Evolutionary conservation across 2,329 filamentous ascomycete genomes (phyloP).

Genomic region (Trichoderma koningii): DNA sequence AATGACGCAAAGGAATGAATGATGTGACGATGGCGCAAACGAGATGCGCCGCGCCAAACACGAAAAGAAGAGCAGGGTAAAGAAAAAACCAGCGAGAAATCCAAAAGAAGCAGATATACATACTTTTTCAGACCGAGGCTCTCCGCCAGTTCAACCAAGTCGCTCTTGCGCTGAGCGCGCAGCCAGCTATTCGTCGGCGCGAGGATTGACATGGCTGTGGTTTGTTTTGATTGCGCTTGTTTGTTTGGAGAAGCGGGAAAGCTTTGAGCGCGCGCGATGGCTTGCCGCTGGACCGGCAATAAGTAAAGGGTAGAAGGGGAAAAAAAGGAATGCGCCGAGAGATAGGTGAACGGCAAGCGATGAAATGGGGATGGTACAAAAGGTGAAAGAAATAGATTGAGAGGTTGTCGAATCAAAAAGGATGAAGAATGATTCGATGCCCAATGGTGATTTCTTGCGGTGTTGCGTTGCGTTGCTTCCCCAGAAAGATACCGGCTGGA

Average conservation of each 20-base stretch:
- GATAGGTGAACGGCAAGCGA: not conserved
- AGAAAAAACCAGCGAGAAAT: too few species aligned
- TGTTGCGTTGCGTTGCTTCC: slow-evolving; percentile 20
- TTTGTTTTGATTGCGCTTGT: not conserved
- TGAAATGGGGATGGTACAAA: not conserved
- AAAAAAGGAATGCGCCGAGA: not conserved
- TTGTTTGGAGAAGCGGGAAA: not conserved
- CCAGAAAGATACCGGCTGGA: not conserved
- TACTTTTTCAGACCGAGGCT: slow-evolving; percentile 72
- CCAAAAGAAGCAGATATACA: slow-evolving; percentile 44
- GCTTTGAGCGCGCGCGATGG: slow-evolving; percentile 4
- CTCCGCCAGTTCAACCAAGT: slow-evolving; percentile 74
- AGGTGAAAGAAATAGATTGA: not conserved
- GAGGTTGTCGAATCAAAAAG: slow-evolving; percentile 14
- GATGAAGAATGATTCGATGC: slow-evolving; percentile 12
- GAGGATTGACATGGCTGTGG: slow-evolving; percentile 33
- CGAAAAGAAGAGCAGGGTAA: not conserved
- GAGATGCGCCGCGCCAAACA: not conserved
- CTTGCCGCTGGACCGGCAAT: slow-evolving; percentile 1
- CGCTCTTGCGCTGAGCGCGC: slow-evolving; percentile 77
- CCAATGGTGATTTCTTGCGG: slow-evolving; percentile 20
- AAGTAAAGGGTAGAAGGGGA: not conserved
- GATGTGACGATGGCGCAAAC: not conserved
- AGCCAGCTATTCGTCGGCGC: slow-evolving; percentile 66
- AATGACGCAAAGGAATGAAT: slow-evolving; percentile 22